Percentiles rank a stretch among this genome's conserved stretches.
Conservation (phyloP, 1,284 basidiomycete genomes). For the Puccinia novopanici region DNA sequence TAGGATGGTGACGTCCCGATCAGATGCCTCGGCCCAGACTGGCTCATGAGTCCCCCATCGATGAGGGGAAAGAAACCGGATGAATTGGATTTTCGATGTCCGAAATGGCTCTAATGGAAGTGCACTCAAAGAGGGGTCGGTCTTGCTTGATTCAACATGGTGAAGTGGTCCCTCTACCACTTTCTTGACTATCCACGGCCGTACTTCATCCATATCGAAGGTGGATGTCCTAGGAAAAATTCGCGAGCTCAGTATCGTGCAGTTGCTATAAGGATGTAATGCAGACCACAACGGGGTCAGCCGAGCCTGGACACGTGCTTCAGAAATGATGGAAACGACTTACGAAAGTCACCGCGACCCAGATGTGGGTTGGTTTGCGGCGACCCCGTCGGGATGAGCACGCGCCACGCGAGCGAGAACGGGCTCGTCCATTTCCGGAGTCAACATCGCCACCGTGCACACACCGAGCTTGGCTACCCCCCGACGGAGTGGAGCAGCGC, state of each 20-base stretch:
- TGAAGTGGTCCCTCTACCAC: constrained; percentile 24
- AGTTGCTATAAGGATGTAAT: not conserved
- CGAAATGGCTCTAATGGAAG: constrained; percentile 26
- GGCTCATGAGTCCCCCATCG: constrained; percentile 11
- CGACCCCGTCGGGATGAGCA: no score
- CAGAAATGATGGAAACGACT: no score
- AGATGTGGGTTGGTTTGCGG: no score
- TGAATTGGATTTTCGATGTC: constrained; percentile 32
- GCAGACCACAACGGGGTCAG: not conserved
- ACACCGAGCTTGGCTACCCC: no score
- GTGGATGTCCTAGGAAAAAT: not conserved
- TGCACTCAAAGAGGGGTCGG: not conserved
- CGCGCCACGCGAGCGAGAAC: no score
- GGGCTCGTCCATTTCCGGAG: no score
- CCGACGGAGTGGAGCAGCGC: no score
- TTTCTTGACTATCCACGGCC: constrained; percentile 36
- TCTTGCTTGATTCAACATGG: not conserved
- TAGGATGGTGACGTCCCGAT: constrained; percentile 14
- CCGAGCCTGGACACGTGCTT: no score
- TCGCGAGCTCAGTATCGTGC: not conserved
- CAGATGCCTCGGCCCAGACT: constrained; percentile 38
- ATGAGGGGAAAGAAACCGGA: constrained; percentile 30
- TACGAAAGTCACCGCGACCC: no score
- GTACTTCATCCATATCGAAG: constrained; percentile 27
- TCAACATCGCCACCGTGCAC: no score